Evolutionary conservation across 1,284 basidiomycete genomes (phyloP), one percentile per base, ranked within the genome.

Genomic region (Calocybe gambosa): DNA sequence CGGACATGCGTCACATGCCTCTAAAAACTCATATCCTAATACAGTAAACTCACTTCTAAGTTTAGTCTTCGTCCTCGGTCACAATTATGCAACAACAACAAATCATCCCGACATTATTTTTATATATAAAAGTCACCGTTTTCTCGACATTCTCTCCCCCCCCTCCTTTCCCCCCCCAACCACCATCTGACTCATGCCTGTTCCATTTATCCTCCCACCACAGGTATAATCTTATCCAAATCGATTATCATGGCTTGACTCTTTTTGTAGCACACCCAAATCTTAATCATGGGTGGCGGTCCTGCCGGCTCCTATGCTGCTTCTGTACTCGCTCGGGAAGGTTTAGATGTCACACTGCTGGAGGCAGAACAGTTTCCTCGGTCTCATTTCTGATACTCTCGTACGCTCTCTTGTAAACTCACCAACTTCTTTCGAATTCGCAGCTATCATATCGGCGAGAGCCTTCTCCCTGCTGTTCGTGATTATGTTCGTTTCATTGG

Each of bases 231-330:
- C 21, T 40, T 15, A 37, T 26, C 43, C 16, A 21, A 29, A 16
- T 38, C 36, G 2, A 29, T 43, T 16, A 46, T 39, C 15, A 23
- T 16, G 3, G 2, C 33, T n/a, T 10, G 28, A 3, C 36, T 47
- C 45, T 38, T 45, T 34, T 8, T 44, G 20, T 51, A 80, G 77
- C 68, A 72, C 45, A 58, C 69, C 0, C 70, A 75, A 42, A 66
- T 80, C 41, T 73, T 81, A 15, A 61, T 81, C 36, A 61, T 81
- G 16, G 78, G 79, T n/a, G 79, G 76, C 41, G 86, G 86, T n/a
- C 85, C 85, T 7, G 78, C 77, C 15, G 85, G 85, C 21, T 78
- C 77, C 49, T 89, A 85, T 58, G 72, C 82, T 36, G 84, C 85
- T 2, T 69, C 80, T n/a, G 79, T 72, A 28, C 74, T 89, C 13